Evolutionary conservation across 2,329 filamentous ascomycete genomes (phyloP), one percentile per base, ranked within the genome.

Genomic region (Fusarium musae): DNA sequence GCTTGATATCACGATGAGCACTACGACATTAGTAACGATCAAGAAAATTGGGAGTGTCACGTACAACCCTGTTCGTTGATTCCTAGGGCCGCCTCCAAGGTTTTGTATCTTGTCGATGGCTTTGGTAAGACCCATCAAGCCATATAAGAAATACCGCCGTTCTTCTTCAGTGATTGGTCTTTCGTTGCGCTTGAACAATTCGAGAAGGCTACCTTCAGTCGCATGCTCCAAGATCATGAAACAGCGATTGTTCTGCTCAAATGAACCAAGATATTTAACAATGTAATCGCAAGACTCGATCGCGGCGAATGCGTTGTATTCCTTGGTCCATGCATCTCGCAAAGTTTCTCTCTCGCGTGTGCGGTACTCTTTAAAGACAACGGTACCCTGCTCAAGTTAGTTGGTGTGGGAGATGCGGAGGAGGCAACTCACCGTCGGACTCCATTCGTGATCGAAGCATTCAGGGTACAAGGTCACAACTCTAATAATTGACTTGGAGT

Each of bases 1-100:
- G 71, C 3, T 70, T 75, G 12, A 75, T 72, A 3, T 74, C 72
- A 6, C 72, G 62, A 21, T 74, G 72, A 19, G 61, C 59, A 58
- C 72, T 74, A 11, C 6, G 2, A 13, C 3, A 21, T 57, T 30
- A 60, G 16, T 39, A n/a, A 17, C 12, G 10, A 23, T 4, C 19
- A 3, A 13, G 2, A 16, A 26, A 13, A 19, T 9, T 17, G 15
- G 17, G 17, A 15, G 16, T 23, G 8, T 30, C 28, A 44, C 68
- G 32, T 44, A 70, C 68, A 61, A 57, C 11, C 49, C 56, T 36
- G 39, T 61, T n/a, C 54, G 13, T 9, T 60, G 53, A 9, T n/a
- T 30, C 6, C 17, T 15, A 15, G 40, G 30, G 0, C 58, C 61
- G 0, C 60, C 26, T 28, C 44, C 57, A 7, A 73, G 49, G 16